Conservation (phyloP, 2,329 filamentous ascomycete genomes). For the Aspergillus fructus region DNA sequence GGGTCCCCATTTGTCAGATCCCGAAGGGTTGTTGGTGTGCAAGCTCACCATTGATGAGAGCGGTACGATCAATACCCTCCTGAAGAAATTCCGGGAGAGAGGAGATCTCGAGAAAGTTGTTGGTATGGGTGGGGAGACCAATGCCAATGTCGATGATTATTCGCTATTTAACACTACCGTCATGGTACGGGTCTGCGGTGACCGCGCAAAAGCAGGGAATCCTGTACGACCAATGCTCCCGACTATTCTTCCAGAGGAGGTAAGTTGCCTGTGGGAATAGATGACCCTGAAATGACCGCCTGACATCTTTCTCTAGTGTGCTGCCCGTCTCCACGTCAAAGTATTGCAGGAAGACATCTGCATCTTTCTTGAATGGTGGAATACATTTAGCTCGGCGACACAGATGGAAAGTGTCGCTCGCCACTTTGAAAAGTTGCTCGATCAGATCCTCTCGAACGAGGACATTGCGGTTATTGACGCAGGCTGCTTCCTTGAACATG, state of each 20-base stretch:
- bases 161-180: slow-evolving; percentile 37
- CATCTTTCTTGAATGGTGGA: slow-evolving; percentile 41
- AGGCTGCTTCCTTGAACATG: slow-evolving; percentile 56
- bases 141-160: slow-evolving; percentile 16
- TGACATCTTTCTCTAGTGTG: slow-evolving; percentile 27
- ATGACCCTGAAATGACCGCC: not conserved
- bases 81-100: slow-evolving; percentile 26
- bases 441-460: slow-evolving; percentile 46
- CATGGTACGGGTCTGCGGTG: slow-evolving; percentile 33
- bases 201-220: slow-evolving; percentile 19
- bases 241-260: slow-evolving; percentile 34
- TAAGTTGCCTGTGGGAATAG: slow-evolving; percentile 15
- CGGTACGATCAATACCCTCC: slow-evolving; percentile 26
- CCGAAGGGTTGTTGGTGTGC: slow-evolving; percentile 20
- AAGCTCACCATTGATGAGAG: slow-evolving; percentile 30
- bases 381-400: slow-evolving; percentile 36
- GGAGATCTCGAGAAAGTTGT: slow-evolving; percentile 9
- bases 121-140: slow-evolving; percentile 11
- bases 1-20: slow-evolving; percentile 12
- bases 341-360: slow-evolving; percentile 33
- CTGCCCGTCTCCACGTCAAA: slow-evolving; percentile 37
- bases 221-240: slow-evolving; percentile 27
- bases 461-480: slow-evolving; percentile 46
- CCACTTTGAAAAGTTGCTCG: slow-evolving; percentile 55
- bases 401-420: slow-evolving; percentile 49